Conservation (phyloP, 2,329 filamentous ascomycete genomes). For the Aspergillus intermedius region DNA sequence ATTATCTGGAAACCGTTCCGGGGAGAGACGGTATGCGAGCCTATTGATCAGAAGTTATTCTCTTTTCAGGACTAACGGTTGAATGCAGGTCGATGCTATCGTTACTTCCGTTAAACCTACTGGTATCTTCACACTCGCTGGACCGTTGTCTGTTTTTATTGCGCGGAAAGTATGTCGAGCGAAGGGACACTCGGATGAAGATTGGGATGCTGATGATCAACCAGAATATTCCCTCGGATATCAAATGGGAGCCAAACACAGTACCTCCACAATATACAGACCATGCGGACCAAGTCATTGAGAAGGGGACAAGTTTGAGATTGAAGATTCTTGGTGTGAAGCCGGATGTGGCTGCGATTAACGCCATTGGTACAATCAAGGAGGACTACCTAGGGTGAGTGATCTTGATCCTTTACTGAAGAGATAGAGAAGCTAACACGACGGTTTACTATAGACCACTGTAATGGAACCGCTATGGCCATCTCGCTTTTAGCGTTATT, state of each 20-base stretch:
- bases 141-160: slow-evolving; percentile 45
- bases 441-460: slow-evolving; percentile 18
- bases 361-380: slow-evolving; percentile 95
- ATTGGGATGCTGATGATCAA: slow-evolving; percentile 10
- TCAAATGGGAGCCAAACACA: slow-evolving; percentile 91
- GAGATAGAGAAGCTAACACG: slow-evolving; percentile 6
- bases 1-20: slow-evolving; percentile 98
- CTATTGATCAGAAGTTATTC: background rate
- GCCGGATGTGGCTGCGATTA: slow-evolving; percentile 90
- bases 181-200: slow-evolving; percentile 3
- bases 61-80: slow-evolving; percentile 22
- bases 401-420: background rate
- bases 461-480: slow-evolving; percentile 13
- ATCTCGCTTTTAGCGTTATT: background rate
- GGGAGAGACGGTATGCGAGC: slow-evolving; percentile 76
- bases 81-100: slow-evolving; percentile 75
- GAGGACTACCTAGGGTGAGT: slow-evolving; percentile 53
- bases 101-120: slow-evolving; percentile 86
- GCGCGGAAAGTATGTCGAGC: slow-evolving; percentile 61
- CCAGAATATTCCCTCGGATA: slow-evolving; percentile 68
- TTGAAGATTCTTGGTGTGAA: slow-evolving; percentile 91
- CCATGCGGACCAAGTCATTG: slow-evolving; percentile 87
- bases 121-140: slow-evolving; percentile 61
- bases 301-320: slow-evolving; percentile 86
- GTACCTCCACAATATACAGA: slow-evolving; percentile 97